Evolutionary conservation across 371 early-diverging fungal genomes (phyloP).

Genomic region (Saksenaea oblongispora): DNA sequence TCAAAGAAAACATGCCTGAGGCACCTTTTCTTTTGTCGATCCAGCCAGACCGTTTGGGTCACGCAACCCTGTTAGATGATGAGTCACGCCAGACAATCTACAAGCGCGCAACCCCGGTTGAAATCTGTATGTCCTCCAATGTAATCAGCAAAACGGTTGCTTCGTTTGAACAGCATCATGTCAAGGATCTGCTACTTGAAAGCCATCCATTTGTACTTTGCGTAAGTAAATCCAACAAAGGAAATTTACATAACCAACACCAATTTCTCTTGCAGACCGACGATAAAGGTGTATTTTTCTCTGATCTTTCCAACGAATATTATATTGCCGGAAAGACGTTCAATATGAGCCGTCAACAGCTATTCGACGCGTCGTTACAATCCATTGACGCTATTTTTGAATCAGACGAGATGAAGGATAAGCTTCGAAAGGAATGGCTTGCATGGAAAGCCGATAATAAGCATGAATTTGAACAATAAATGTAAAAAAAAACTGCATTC

Average conservation of each 20-base stretch:
- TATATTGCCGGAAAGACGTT: slow-evolving; percentile 39
- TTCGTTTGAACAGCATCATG: slow-evolving; percentile 54
- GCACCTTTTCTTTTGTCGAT: slow-evolving; percentile 40
- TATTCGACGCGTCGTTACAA: slow-evolving; percentile 42
- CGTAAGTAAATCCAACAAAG: slow-evolving; percentile 36
- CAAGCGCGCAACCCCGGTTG: slow-evolving; percentile 50
- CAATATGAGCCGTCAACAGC: slow-evolving; percentile 27
- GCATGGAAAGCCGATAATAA: slow-evolving; percentile 27
- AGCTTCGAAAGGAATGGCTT: slow-evolving; percentile 33
- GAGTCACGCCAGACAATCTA: slow-evolving; percentile 37
- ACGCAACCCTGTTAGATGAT: slow-evolving; percentile 56
- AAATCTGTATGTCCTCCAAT: slow-evolving; percentile 73
- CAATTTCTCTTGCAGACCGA: slow-evolving; percentile 45
- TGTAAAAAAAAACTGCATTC: no score
- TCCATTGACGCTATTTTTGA: slow-evolving; percentile 56
- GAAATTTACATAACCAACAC: not conserved
- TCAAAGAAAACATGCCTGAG: slow-evolving; percentile 46
- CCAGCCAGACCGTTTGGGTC: slow-evolving; percentile 59
- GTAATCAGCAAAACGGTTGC: slow-evolving; percentile 58
- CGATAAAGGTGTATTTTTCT: slow-evolving; percentile 61
- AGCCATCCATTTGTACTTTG: slow-evolving; percentile 59
- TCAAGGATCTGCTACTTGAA: slow-evolving; percentile 46
- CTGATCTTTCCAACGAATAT: slow-evolving; percentile 55
- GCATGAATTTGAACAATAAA: not conserved
- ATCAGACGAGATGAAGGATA: slow-evolving; percentile 27